phyloP scores from a whole-genome alignment of 768 basidiomycete species.

The Pleurotus pulmonarius region DNA sequence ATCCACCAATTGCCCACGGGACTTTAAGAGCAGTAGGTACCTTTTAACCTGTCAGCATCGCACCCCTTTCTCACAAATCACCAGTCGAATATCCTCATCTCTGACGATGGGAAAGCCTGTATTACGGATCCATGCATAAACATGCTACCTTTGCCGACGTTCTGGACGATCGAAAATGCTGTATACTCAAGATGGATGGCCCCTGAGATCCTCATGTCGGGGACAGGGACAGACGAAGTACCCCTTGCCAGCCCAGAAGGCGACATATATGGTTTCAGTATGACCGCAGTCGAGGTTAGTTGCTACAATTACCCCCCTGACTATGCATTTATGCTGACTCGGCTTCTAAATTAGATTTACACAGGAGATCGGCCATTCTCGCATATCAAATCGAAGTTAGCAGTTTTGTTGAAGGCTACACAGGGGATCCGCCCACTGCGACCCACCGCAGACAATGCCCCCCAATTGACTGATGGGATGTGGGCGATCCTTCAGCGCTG shows the following conservation, averaged over 20 bases:
- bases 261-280: not conserved
- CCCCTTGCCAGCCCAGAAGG: not conserved
- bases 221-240: not conserved
- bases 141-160: constrained; percentile 1
- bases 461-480: not conserved
- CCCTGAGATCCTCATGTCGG: constrained; percentile 3
- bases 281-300: constrained; percentile 1
- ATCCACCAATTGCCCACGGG: constrained; percentile 2
- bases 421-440: not conserved
- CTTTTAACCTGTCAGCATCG: not conserved
- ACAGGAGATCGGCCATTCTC: constrained; percentile 2
- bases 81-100: constrained; percentile 1
- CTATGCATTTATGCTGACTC: not conserved
- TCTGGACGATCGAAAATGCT: constrained; percentile 5
- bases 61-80: not conserved
- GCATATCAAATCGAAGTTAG: not conserved
- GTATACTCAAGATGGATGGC: constrained; percentile 5
- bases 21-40: not conserved
- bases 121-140: constrained; percentile 3
- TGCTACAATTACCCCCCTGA: not conserved
- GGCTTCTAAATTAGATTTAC: not conserved
- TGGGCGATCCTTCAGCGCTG: not conserved
- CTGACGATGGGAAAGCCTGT: not conserved
- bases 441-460: not conserved
- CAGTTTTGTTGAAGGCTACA: not conserved